Percentiles rank a stretch among this genome's conserved stretches.
Evolutionary conservation across 768 basidiomycete genomes (phyloP).

Genomic region (Rhodosporidiobolus sp.): DNA sequence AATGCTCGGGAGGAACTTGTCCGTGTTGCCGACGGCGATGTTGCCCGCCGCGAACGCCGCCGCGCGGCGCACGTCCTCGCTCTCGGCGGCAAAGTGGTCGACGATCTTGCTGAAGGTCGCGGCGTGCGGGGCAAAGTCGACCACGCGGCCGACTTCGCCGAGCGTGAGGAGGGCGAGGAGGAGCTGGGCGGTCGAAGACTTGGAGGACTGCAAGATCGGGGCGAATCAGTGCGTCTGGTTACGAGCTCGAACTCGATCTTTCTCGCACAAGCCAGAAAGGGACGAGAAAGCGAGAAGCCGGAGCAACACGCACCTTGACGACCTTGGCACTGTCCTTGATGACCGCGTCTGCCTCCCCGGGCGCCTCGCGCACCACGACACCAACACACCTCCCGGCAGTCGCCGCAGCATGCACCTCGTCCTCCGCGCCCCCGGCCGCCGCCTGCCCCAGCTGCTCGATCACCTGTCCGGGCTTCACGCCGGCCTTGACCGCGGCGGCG

Average conservation of each 20-base stretch:
- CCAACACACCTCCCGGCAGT: slow-evolving; percentile 86
- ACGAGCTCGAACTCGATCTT: background rate
- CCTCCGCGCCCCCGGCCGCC: slow-evolving; percentile 3
- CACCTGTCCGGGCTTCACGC: slow-evolving; percentile 54
- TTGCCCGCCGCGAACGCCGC: slow-evolving; percentile 93
- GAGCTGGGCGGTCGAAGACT: slow-evolving; percentile 63
- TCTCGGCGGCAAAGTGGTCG: slow-evolving; percentile 68
- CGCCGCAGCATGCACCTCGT: slow-evolving; percentile 35
- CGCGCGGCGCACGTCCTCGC: slow-evolving; percentile 82
- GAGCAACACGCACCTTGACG: slow-evolving; percentile 61
- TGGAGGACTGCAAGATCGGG: slow-evolving; percentile 28
- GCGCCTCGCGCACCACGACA: slow-evolving; percentile 69
- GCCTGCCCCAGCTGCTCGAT: slow-evolving; percentile 23
- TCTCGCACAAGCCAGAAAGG: background rate
- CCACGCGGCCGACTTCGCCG: slow-evolving; percentile 87
- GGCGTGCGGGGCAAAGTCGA: slow-evolving; percentile 73
- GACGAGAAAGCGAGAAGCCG: background rate
- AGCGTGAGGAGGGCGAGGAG: slow-evolving; percentile 82
- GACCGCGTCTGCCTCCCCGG: slow-evolving; percentile 70
- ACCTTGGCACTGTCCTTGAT: slow-evolving; percentile 80
- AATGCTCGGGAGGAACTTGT: slow-evolving; percentile 78
- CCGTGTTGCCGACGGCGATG: slow-evolving; percentile 88
- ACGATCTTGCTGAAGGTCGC: slow-evolving; percentile 75
- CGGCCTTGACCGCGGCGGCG: slow-evolving; percentile 73
- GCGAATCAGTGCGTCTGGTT: background rate